These are phyloP conservation scores for Pichia sp. DNA, from an alignment of 1,139 yeast species.

Conservation along the genomic window DNA sequence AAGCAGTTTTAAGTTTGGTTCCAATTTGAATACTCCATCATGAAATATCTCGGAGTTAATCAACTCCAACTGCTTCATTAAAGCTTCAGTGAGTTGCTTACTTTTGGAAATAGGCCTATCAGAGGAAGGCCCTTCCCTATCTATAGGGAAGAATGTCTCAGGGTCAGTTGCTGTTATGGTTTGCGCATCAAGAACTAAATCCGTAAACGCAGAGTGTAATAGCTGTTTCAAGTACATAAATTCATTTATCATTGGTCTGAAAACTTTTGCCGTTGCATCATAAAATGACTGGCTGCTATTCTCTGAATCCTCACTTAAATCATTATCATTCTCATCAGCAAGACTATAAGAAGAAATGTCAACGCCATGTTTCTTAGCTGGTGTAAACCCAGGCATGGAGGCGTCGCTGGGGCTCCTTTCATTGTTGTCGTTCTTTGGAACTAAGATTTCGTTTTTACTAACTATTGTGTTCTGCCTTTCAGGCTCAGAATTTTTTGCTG, in stretches of 20 bases:
- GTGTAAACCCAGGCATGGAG: not conserved
- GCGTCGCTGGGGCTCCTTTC: not conserved
- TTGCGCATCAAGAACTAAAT: constrained; percentile 65
- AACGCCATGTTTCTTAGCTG: not conserved
- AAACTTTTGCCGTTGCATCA: constrained; percentile 30
- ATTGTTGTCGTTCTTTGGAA: not conserved
- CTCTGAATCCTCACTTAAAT: constrained; percentile 13
- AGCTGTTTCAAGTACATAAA: constrained; percentile 73
- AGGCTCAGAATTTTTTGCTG: constrained; percentile 11
- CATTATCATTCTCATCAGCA: constrained; percentile 10
- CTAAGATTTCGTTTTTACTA: not conserved
- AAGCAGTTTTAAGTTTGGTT: constrained; percentile 45
- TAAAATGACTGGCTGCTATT: constrained; percentile 28
- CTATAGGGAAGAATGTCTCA: constrained; percentile 61
- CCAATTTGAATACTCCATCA: constrained; percentile 45
- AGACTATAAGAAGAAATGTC: not conserved
- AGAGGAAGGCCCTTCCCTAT: constrained; percentile 37
- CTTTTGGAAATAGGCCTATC: not conserved
- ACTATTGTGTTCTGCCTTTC: constrained; percentile 21
- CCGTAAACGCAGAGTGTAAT: constrained; percentile 59
- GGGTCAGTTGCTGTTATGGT: constrained; percentile 69
- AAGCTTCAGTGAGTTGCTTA: constrained; percentile 5
- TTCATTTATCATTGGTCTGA: constrained; percentile 64
- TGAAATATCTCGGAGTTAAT: constrained; percentile 38
- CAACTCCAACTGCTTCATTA: constrained; percentile 11